Conservation (phyloP, 2,329 filamentous ascomycete genomes). For the Aspergillus intermedius region DNA sequence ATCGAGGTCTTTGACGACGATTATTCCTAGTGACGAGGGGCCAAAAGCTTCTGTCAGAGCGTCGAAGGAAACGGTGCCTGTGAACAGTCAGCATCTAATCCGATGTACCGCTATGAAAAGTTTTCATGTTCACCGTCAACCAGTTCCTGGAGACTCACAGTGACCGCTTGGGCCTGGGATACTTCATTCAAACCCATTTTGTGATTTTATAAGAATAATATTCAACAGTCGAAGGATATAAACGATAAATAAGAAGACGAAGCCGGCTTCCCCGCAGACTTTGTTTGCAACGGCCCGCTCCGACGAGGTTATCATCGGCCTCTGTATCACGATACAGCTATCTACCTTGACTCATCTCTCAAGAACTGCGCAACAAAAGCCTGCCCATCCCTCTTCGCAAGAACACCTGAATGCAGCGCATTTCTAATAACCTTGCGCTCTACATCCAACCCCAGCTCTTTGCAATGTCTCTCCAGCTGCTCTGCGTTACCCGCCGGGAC, state of each 20-base stretch:
- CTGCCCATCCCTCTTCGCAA: constrained; percentile 36
- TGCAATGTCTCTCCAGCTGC: constrained; percentile 30
- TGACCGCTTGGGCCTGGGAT: constrained; percentile 35
- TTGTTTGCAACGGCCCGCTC: not conserved
- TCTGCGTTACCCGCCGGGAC: constrained; percentile 34
- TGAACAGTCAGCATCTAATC: constrained; percentile 3
- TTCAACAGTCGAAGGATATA: too few species aligned
- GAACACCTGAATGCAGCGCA: constrained; percentile 47
- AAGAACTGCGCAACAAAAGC: not conserved
- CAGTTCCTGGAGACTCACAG: constrained; percentile 44
- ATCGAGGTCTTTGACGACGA: constrained; percentile 84
- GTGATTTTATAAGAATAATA: not conserved
- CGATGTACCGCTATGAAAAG: not conserved
- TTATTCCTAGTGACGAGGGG: constrained; percentile 80
- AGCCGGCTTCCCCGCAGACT: not conserved
- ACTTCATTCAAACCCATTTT: constrained; percentile 15
- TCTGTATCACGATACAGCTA: too few species aligned
- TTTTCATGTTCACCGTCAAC: constrained; percentile 36
- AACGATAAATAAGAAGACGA: too few species aligned
- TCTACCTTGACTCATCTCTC: not conserved
- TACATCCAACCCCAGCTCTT: constrained; percentile 28
- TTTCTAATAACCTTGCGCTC: constrained; percentile 35
- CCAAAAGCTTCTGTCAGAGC: constrained; percentile 67
- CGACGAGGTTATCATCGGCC: too few species aligned
- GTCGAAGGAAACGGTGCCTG: constrained; percentile 38